A percentile compares a stretch with the other conserved stretches of the same genome.
These are phyloP conservation scores for Ramicandelaber brevisporus DNA, from an alignment of 192 early-diverging fungal genomes.

Conservation along the genomic window DNA sequence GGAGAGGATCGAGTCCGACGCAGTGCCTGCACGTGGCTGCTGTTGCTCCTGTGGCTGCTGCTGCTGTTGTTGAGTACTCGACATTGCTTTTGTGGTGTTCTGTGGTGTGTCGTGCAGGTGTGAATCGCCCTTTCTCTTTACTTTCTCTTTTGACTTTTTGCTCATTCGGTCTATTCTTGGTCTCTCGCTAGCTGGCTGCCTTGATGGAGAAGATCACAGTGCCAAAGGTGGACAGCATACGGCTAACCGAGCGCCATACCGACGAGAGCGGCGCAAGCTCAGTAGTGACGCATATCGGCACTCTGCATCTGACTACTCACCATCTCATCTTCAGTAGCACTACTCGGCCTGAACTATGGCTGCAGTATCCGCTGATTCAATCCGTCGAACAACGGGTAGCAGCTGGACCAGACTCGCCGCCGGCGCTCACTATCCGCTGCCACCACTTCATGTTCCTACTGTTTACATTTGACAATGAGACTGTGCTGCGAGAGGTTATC, in stretches of 20 bases:
- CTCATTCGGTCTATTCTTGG: not conserved
- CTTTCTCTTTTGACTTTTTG: not conserved
- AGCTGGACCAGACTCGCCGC: slow-evolving; percentile 5
- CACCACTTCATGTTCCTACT: slow-evolving; percentile 60
- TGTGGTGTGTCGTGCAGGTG: not conserved
- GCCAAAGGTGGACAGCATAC: slow-evolving; percentile 11
- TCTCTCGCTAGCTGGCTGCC: no score
- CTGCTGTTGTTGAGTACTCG: not conserved
- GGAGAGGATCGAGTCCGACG: no score
- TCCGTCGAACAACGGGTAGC: slow-evolving; percentile 8
- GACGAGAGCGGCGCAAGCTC: no score
- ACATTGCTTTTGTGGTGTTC: slow-evolving; percentile 1
- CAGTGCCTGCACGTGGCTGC: no score
- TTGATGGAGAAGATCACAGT: slow-evolving; percentile 10
- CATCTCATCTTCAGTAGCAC: slow-evolving; percentile 39
- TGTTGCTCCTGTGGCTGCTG: not conserved
- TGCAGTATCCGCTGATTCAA: slow-evolving; percentile 3
- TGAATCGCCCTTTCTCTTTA: slow-evolving; percentile 1
- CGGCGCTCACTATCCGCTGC: slow-evolving; percentile 30
- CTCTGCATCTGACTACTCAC: slow-evolving; percentile 49
- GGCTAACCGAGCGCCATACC: slow-evolving; percentile 8
- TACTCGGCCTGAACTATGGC: slow-evolving; percentile 34
- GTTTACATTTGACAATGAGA: slow-evolving; percentile 35
- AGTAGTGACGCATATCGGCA: slow-evolving; percentile 13
- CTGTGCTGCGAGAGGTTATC: slow-evolving; percentile 46